Percentiles rank a stretch among this genome's conserved stretches.
These are phyloP conservation scores for Rutstroemia sp. DNA, from an alignment of 2,329 filamentous ascomycete species.

Conservation along the genomic window DNA sequence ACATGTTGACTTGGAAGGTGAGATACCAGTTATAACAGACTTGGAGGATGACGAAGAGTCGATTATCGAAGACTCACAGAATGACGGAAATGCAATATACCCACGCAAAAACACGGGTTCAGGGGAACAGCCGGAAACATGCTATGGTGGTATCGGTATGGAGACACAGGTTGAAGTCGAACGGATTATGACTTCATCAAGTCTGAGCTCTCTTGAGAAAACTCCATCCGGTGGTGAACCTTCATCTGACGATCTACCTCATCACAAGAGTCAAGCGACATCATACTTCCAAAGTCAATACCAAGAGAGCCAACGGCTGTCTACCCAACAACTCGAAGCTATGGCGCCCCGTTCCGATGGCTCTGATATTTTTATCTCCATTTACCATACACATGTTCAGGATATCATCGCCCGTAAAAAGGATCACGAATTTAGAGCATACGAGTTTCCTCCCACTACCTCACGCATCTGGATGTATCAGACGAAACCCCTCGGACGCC, in stretches of 20 bases:
- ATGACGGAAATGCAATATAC: background rate
- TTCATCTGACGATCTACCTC: background rate
- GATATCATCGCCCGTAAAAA: slow-evolving; percentile 43
- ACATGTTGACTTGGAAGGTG: no score
- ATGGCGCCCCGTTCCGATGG: slow-evolving; percentile 42
- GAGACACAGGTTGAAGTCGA: slow-evolving; percentile 23
- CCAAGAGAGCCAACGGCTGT: slow-evolving; percentile 43
- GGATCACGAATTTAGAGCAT: slow-evolving; percentile 48
- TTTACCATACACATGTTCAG: slow-evolving; percentile 39
- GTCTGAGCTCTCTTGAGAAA: background rate
- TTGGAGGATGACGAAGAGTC: background rate
- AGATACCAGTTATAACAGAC: background rate
- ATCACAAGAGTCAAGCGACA: background rate
- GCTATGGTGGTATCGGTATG: slow-evolving; percentile 23
- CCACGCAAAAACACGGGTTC: background rate
- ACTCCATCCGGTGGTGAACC: slow-evolving; percentile 9
- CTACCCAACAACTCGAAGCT: slow-evolving; percentile 39
- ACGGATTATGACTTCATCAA: slow-evolving; percentile 7
- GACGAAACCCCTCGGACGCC: slow-evolving; percentile 37
- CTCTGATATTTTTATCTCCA: slow-evolving; percentile 47
- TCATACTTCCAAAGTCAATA: slow-evolving; percentile 17
- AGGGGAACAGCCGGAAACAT: slow-evolving; percentile 19
- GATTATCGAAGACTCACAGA: background rate
- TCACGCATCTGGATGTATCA: slow-evolving; percentile 57
- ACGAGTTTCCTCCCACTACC: slow-evolving; percentile 47